phyloP scores from a whole-genome alignment of 345 rosid genomes.

The Aegle marmelos region DNA sequence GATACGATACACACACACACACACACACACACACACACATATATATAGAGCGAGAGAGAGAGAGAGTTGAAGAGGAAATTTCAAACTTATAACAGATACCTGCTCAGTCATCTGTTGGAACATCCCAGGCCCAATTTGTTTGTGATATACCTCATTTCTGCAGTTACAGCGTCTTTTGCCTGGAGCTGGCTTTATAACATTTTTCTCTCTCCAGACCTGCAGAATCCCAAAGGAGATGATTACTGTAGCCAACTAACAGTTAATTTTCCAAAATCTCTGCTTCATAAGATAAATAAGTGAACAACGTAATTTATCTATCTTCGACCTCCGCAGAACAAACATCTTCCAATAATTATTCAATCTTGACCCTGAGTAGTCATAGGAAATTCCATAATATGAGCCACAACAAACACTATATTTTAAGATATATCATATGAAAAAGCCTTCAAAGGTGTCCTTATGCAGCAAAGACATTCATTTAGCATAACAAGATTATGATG shows the following conservation, averaged over 20 bases:
- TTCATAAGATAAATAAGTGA: background rate
- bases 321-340: background rate
- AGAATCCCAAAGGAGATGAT: constrained; percentile 2
- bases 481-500: background rate
- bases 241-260: background rate
- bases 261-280: background rate
- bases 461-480: background rate
- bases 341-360: background rate
- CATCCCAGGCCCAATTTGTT: constrained; percentile 99
- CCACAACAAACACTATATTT: background rate
- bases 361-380: background rate
- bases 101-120: constrained; percentile 99
- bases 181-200: constrained; percentile 85
- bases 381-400: background rate
- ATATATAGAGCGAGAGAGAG: too few species aligned
- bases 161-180: constrained; percentile 96
- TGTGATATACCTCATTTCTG: constrained; percentile 96
- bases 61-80: background rate
- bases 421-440: background rate
- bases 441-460: background rate
- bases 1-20: too few species aligned
- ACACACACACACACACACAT: too few species aligned
- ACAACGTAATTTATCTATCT: background rate
- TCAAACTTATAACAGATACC: constrained; percentile 35
- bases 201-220: constrained; percentile 99